These are phyloP conservation scores for Tolypocladium endophyticum DNA, from an alignment of 2,329 filamentous ascomycete genomes.

Conservation along the genomic window DNA sequence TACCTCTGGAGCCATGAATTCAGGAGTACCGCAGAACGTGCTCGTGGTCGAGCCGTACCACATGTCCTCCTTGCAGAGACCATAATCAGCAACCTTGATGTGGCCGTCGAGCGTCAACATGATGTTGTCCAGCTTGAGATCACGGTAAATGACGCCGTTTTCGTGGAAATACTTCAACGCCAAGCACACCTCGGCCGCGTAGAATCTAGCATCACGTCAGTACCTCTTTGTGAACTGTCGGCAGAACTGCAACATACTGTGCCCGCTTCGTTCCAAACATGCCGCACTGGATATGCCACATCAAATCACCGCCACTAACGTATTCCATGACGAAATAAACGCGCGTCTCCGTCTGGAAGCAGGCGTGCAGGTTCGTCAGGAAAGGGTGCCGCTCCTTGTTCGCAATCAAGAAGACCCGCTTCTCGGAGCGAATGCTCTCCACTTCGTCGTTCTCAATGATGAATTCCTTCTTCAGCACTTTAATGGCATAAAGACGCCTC, in stretches of 20 bases:
- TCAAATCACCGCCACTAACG: conserved; percentile 94
- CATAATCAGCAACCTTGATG: conserved; percentile 97
- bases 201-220: conserved; percentile 55
- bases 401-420: conserved; percentile 91
- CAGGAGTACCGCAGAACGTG: conserved; percentile 98
- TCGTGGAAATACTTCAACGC: conserved; percentile 99
- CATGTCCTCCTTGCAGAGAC: conserved; percentile 99
- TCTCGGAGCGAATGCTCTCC: conserved; percentile 94
- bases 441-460: conserved; percentile 99
- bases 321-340: conserved; percentile 99
- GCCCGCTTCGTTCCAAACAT: conserved; percentile 93
- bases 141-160: conserved; percentile 97
- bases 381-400: conserved; percentile 97
- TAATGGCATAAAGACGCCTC: conserved; percentile 92
- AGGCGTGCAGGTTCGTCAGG: conserved; percentile 87
- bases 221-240: background rate
- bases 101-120: conserved; percentile 89
- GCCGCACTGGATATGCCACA: conserved; percentile 96
- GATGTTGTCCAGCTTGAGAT: conserved; percentile 90
- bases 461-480: conserved; percentile 98
- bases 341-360: conserved; percentile 96
- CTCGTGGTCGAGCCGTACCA: conserved; percentile 96
- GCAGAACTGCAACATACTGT: conserved; percentile 53
- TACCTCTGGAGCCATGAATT: conserved; percentile 98
- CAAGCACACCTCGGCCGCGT: conserved; percentile 92